These are phyloP conservation scores for Peniophora sp. DNA, from an alignment of 1,284 basidiomycete species.

Conservation along the genomic window DNA sequence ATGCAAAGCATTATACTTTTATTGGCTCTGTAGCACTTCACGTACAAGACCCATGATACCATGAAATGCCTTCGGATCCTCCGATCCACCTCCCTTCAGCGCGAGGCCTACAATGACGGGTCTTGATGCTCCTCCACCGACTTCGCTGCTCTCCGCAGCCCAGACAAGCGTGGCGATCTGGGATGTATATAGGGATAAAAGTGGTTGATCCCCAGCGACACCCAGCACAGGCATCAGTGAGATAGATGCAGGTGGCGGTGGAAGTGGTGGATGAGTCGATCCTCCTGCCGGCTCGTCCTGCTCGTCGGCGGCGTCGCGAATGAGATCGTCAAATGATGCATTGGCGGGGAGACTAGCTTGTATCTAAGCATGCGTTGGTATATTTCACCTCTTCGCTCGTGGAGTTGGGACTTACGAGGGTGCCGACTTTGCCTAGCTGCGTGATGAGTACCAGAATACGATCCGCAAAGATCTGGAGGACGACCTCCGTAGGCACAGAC, in stretches of 20 bases:
- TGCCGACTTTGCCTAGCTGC: constrained; percentile 83
- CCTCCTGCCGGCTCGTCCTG: not conserved
- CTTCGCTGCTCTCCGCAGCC: constrained; percentile 36
- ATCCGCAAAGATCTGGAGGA: constrained; percentile 76
- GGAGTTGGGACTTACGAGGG: constrained; percentile 45
- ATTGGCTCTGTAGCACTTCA: constrained; percentile 22
- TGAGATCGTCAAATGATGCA: constrained; percentile 13
- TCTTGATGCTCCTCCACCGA: constrained; percentile 26
- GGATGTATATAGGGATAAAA: constrained; percentile 77
- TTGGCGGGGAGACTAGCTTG: constrained; percentile 74
- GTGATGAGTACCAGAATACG: constrained; percentile 76
- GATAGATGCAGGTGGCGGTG: constrained; percentile 66
- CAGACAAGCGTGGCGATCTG: constrained; percentile 86
- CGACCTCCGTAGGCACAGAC: constrained; percentile 61
- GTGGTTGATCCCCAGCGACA: constrained; percentile 52
- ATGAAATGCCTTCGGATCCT: constrained; percentile 50
- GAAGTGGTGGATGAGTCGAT: constrained; percentile 29
- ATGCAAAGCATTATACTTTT: no score
- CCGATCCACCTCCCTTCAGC: constrained; percentile 32
- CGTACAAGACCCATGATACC: constrained; percentile 62
- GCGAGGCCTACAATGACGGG: constrained; percentile 68
- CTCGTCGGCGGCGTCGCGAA: not conserved
- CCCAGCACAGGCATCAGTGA: constrained; percentile 76
- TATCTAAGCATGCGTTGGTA: constrained; percentile 41
- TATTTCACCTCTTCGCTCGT: not conserved